Conservation (phyloP, 1,139 yeast genomes). For the Candida tetrigidarum region DNA sequence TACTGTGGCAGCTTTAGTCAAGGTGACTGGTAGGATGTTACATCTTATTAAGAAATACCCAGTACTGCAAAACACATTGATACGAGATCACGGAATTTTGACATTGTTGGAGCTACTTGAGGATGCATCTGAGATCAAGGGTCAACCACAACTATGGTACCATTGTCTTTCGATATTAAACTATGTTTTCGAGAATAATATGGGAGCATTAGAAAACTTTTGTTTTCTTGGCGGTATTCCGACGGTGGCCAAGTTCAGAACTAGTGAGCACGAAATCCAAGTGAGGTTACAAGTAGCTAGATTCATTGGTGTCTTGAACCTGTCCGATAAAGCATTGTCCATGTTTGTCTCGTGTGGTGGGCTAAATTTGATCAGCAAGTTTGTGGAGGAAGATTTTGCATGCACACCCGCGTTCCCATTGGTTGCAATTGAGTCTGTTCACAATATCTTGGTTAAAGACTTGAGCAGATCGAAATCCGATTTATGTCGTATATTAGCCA, state of each 20-base stretch:
- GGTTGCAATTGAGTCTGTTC: constrained; percentile 51
- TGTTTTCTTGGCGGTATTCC: constrained; percentile 65
- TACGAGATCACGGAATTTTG: constrained; percentile 54
- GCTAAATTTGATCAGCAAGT: constrained; percentile 49
- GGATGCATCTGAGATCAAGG: constrained; percentile 35
- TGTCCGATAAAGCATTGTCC: constrained; percentile 45
- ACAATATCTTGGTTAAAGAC: constrained; percentile 46
- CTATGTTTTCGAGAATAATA: constrained; percentile 37
- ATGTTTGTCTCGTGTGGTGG: constrained; percentile 65
- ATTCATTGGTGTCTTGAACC: constrained; percentile 43
- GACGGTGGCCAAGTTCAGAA: constrained; percentile 47
- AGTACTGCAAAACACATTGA: constrained; percentile 44
- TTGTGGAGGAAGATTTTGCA: constrained; percentile 59
- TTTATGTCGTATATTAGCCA: constrained; percentile 56
- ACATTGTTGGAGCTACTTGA: constrained; percentile 54
- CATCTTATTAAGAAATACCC: constrained; percentile 47
- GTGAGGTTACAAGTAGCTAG: constrained; percentile 50
- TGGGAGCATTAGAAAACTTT: constrained; percentile 50
- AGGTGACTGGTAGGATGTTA: constrained; percentile 45
- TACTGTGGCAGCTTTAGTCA: constrained; percentile 33
- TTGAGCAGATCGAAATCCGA: constrained; percentile 54
- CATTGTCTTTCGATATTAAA: constrained; percentile 47
- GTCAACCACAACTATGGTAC: constrained; percentile 41
- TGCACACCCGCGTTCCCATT: constrained; percentile 48
- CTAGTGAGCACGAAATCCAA: constrained; percentile 34